A percentile compares a stretch with the other conserved stretches of the same genome.
phyloP scores from a whole-genome alignment of 2,329 filamentous ascomycete genomes.

The Aspergillus hortae region DNA sequence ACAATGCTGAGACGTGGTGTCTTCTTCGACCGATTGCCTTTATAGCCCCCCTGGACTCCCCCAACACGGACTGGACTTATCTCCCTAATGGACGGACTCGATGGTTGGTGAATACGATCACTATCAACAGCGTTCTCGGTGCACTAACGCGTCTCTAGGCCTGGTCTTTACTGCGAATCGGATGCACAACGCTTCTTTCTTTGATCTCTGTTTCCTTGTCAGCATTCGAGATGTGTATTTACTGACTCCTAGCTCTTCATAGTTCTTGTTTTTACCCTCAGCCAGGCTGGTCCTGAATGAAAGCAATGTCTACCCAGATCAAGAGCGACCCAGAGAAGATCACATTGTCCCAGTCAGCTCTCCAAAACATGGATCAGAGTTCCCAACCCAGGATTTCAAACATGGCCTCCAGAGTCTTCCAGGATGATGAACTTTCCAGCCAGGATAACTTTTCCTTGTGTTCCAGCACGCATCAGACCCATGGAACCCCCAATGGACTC shows the following conservation, averaged over 20 bases:
- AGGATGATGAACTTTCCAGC: slow-evolving; percentile 43
- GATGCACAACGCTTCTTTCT: slow-evolving; percentile 16
- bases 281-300: slow-evolving; percentile 17
- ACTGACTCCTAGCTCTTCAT: slow-evolving; percentile 30
- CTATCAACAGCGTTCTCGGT: neutral
- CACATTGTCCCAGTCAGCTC: slow-evolving; percentile 30
- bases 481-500: slow-evolving; percentile 34
- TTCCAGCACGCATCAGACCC: slow-evolving; percentile 35
- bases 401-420: slow-evolving; percentile 36
- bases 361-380: slow-evolving; percentile 30
- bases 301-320: slow-evolving; percentile 36
- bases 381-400: slow-evolving; percentile 36
- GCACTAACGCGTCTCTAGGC: slow-evolving; percentile 4
- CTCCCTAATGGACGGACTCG: neutral
- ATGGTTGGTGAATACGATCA: slow-evolving; percentile 9
- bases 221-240: slow-evolving; percentile 20
- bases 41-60: slow-evolving; percentile 5
- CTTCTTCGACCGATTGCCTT: slow-evolving; percentile 3
- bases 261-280: slow-evolving; percentile 25
- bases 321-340: slow-evolving; percentile 36
- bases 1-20: neutral
- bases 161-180: slow-evolving; percentile 8
- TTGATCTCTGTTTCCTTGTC: slow-evolving; percentile 11
- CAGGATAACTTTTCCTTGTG: slow-evolving; percentile 41
- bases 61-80: slow-evolving; percentile 7